Conservation (phyloP, 495 filamentous ascomycete species). For the Pseudomonodictys pantanalensis region DNA sequence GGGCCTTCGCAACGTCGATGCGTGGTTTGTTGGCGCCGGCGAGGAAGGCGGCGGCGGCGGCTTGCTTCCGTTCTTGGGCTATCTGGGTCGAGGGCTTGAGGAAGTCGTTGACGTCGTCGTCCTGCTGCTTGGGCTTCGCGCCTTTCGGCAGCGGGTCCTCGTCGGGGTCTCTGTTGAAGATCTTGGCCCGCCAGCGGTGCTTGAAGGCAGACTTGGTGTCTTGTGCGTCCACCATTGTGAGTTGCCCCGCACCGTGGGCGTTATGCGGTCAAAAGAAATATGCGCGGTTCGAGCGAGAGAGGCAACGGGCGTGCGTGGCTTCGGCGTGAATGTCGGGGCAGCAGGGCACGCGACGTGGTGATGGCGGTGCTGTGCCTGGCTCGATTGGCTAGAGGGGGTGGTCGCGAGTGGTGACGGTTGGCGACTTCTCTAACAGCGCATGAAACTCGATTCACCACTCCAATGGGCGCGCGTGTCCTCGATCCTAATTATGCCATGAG, state of each 20-base stretch:
- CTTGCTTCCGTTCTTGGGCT: constrained; percentile 19
- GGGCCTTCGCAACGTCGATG: constrained; percentile 42
- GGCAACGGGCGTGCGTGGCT: constrained; percentile 5
- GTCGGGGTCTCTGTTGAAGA: constrained; percentile 16
- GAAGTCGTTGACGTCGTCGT: constrained; percentile 43
- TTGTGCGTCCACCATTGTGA: constrained; percentile 19
- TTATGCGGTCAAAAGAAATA: not conserved
- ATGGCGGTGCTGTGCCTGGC: constrained; percentile 2
- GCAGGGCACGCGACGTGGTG: constrained; percentile 16
- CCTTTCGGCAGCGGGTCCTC: constrained; percentile 15
- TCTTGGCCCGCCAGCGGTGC: constrained; percentile 34
- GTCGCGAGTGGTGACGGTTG: not conserved
- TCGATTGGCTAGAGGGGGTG: constrained; percentile 13
- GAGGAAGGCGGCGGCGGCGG: constrained; percentile 23
- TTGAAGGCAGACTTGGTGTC: constrained; percentile 29
- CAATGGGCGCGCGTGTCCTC: not conserved
- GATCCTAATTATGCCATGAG: not conserved
- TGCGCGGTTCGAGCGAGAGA: not conserved
- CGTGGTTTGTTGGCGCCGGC: constrained; percentile 30
- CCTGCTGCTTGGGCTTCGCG: constrained; percentile 12
- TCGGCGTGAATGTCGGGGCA: constrained; percentile 10
- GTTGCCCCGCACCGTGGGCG: not conserved
- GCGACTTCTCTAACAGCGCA: not conserved
- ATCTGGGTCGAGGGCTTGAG: constrained; percentile 43
- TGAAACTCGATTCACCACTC: not conserved